Evolutionary conservation across 495 filamentous ascomycete species (phyloP).

Genomic region (Penicillium ucsense): DNA sequence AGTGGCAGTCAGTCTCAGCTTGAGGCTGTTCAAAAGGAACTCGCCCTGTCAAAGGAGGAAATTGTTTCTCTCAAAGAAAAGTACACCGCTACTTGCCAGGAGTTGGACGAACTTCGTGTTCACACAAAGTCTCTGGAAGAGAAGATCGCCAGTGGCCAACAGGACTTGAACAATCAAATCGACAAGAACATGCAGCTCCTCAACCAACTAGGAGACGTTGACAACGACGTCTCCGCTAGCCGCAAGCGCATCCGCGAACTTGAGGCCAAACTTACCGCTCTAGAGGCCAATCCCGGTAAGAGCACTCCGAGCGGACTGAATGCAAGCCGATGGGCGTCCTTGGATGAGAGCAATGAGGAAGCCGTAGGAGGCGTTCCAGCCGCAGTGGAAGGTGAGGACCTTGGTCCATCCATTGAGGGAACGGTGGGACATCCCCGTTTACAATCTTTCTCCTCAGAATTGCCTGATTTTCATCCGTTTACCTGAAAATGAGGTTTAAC

Average conservation of each 20-base stretch:
- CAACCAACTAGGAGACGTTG: constrained; percentile 34
- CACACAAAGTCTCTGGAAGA: constrained; percentile 28
- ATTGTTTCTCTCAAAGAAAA: constrained; percentile 23
- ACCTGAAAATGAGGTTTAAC: constrained; percentile 16
- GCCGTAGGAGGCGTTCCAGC: constrained; percentile 28
- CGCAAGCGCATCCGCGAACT: constrained; percentile 36
- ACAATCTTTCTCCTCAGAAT: constrained; percentile 23
- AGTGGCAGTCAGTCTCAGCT: constrained; percentile 23
- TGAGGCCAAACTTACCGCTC: constrained; percentile 34
- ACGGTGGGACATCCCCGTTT: constrained; percentile 42
- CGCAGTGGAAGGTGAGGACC: constrained; percentile 43
- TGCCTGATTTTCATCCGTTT: constrained; percentile 28
- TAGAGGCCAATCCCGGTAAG: constrained; percentile 27
- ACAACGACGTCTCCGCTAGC: constrained; percentile 27
- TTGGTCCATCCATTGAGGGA: constrained; percentile 46
- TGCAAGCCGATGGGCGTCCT: constrained; percentile 35
- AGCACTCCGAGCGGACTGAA: constrained; percentile 20
- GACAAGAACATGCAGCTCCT: constrained; percentile 42
- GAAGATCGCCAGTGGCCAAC: constrained; percentile 27
- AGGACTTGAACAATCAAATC: constrained; percentile 34
- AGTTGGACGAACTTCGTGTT: constrained; percentile 24
- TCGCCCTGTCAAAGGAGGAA: constrained; percentile 27
- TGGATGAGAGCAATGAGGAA: constrained; percentile 20
- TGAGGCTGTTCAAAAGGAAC: constrained; percentile 24
- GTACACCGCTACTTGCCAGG: constrained; percentile 17